Conservation (phyloP, 2,329 filamentous ascomycete genomes). For the Atkinsonella texensis region DNA sequence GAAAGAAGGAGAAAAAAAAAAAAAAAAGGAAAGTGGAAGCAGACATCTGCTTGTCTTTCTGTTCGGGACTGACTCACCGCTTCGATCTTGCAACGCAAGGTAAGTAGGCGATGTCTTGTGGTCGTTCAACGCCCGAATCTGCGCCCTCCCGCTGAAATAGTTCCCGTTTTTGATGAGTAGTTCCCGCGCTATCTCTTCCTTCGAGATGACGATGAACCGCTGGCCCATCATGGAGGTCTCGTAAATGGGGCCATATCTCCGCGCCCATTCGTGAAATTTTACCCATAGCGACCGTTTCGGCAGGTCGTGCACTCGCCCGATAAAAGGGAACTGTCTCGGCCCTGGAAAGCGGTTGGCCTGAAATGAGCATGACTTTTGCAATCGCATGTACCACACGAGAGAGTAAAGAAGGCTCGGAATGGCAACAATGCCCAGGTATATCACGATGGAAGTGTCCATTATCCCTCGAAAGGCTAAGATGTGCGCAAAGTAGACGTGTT, state of each 20-base stretch:
- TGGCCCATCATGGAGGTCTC: slow-evolving; percentile 27
- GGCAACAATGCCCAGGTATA: slow-evolving; percentile 13
- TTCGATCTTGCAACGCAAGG: slow-evolving; percentile 34
- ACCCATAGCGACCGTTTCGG: slow-evolving; percentile 35
- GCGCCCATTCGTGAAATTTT: slow-evolving; percentile 37
- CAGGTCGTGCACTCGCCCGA: slow-evolving; percentile 37
- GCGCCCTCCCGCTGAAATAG: slow-evolving; percentile 37
- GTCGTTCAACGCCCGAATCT: slow-evolving; percentile 35
- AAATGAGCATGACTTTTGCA: slow-evolving; percentile 17
- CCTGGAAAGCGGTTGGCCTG: slow-evolving; percentile 26
- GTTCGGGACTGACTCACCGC: slow-evolving; percentile 2
- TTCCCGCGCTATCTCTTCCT: slow-evolving; percentile 35
- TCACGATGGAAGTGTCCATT: neutral
- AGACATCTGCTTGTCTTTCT: too few species aligned
- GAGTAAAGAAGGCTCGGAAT: slow-evolving; percentile 31
- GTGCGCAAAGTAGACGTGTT: neutral
- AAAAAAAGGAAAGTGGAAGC: neutral
- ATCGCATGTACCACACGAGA: slow-evolving; percentile 22
- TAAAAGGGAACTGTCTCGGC: slow-evolving; percentile 33
- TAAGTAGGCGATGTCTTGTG: slow-evolving; percentile 37
- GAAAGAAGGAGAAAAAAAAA: too few species aligned
- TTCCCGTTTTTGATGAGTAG: slow-evolving; percentile 36
- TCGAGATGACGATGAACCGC: slow-evolving; percentile 32
- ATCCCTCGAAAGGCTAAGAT: neutral
- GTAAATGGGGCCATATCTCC: slow-evolving; percentile 31